phyloP scores from a whole-genome alignment of 371 early-diverging fungal genomes.

The Lichtheimia corymbifera region DNA sequence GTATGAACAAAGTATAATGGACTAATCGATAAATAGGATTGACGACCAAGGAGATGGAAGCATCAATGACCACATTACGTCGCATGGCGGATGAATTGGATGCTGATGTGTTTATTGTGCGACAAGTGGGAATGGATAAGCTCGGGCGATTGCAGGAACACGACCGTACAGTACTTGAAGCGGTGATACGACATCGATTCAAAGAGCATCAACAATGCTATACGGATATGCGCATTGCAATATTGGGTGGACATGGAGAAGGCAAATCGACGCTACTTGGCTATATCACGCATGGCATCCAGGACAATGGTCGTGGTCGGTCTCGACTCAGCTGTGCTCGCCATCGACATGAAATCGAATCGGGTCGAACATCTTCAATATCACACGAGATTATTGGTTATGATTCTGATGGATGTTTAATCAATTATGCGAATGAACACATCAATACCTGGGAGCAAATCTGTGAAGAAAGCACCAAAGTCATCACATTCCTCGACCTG shows the following conservation, averaged over 20 bases:
- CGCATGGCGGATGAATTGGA: conserved; percentile 65
- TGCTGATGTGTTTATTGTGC: conserved; percentile 56
- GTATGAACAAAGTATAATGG: neutral
- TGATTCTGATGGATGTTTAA: conserved; percentile 56
- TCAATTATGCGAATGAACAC: conserved; percentile 53
- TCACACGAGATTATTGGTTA: conserved; percentile 88
- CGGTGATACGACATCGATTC: conserved; percentile 57
- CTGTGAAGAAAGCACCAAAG: conserved; percentile 73
- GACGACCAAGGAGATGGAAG: conserved; percentile 56
- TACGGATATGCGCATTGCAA: conserved; percentile 79
- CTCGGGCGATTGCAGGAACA: conserved; percentile 10
- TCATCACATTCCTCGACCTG: conserved; percentile 86
- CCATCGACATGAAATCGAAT: conserved; percentile 90
- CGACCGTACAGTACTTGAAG: conserved; percentile 59
- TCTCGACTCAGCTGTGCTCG: conserved; percentile 83
- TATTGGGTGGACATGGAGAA: conserved; percentile 81
- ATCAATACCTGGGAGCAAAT: conserved; percentile 79
- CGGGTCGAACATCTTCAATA: conserved; percentile 88
- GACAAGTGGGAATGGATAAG: conserved; percentile 38
- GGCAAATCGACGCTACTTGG: conserved; percentile 90
- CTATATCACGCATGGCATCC: conserved; percentile 76
- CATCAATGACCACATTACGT: conserved; percentile 60
- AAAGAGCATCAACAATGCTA: conserved; percentile 57
- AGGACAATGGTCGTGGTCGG: conserved; percentile 88
- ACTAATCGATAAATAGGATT: conserved; percentile 25